Evolutionary conservation across 2,329 filamentous ascomycete genomes (phyloP), one percentile per base, ranked within the genome.

Genomic region (Aureobasidium sp.): DNA sequence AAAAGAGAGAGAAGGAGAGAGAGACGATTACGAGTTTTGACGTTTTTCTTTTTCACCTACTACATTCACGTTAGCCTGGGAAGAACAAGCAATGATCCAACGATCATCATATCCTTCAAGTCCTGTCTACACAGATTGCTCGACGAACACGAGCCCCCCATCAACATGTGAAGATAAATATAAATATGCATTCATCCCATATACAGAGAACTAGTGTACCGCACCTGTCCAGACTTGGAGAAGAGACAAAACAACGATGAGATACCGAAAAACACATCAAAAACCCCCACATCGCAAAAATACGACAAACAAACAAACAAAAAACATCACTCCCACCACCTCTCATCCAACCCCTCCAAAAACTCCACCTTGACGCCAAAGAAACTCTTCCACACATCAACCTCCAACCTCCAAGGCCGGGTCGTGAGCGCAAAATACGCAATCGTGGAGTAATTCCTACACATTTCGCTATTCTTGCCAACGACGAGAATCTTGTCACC

Each of bases 361-460:
- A 81, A 79, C 24, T 64, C 67, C 33, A 76, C 44, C 64, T 77
- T 76, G 0, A 82, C 77, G 67, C 79, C 77, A 7, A 81, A 69
- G 70, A 81, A 81, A 64, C 78, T 81, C 69, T 75, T 76, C 78
- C 77, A 80, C 48, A 80, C 72, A 69, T 82, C 79, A 44, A 81
- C 70, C 73, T 82, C 80, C 62, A 76, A 65, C 60, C 76, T 70
- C 78, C 78, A 81, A 15, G 79, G 78, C 66, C 74, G 73, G 8
- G 75, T 80, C 70, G 79, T 77, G 19, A 81, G 67, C n/a, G 73
- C 73, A 70, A 76, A 81, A 22, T 75, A 75, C 0, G 74, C 74
- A 0, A 73, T 76, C 19, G 71, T 73, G 3, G 70, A 73, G 62
- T 77, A 69, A 61, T 70, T 70, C 62, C 74, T 67, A 64, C 77